A percentile compares a stretch with the other conserved stretches of the same genome.
Conservation (phyloP, 805 yeast genomes). For the Hanseniaspora lachancei region DNA sequence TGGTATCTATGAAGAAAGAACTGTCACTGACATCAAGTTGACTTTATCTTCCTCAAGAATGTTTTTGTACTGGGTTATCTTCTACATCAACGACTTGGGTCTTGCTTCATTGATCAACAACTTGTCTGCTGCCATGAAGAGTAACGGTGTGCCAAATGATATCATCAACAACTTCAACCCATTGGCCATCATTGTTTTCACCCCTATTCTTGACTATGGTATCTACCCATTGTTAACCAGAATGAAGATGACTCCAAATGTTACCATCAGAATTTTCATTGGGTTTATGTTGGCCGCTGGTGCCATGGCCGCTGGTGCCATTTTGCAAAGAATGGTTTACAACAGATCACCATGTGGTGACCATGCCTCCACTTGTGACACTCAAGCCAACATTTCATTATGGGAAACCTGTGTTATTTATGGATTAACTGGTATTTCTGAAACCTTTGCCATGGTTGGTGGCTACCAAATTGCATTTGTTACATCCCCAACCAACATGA, state of each 20-base stretch:
- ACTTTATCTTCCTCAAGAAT: constrained; percentile 35
- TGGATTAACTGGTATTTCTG: constrained; percentile 58
- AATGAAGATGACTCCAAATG: constrained; percentile 43
- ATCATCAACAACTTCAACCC: constrained; percentile 66
- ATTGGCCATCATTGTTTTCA: constrained; percentile 57
- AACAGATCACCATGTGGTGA: constrained; percentile 62
- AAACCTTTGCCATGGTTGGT: constrained; percentile 66
- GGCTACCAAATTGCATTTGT: constrained; percentile 78
- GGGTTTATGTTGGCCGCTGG: constrained; percentile 56
- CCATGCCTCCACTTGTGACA: constrained; percentile 41
- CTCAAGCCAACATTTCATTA: constrained; percentile 23
- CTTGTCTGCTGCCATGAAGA: constrained; percentile 12
- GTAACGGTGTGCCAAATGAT: constrained; percentile 64
- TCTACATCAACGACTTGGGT: constrained; percentile 21
- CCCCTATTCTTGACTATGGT: constrained; percentile 53
- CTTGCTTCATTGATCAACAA: constrained; percentile 13
- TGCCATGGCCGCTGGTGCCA: constrained; percentile 66
- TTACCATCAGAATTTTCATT: constrained; percentile 52
- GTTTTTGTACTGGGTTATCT: constrained; percentile 32
- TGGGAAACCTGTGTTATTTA: constrained; percentile 37
- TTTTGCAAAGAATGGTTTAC: constrained; percentile 59
- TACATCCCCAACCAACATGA: constrained; percentile 55
- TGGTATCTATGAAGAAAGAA: constrained; percentile 27
- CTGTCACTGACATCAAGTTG: constrained; percentile 35
- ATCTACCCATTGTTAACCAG: constrained; percentile 40